Conservation (phyloP, 176 grass and related monocot genomes). For the Echinochloa phyllopogon region DNA sequence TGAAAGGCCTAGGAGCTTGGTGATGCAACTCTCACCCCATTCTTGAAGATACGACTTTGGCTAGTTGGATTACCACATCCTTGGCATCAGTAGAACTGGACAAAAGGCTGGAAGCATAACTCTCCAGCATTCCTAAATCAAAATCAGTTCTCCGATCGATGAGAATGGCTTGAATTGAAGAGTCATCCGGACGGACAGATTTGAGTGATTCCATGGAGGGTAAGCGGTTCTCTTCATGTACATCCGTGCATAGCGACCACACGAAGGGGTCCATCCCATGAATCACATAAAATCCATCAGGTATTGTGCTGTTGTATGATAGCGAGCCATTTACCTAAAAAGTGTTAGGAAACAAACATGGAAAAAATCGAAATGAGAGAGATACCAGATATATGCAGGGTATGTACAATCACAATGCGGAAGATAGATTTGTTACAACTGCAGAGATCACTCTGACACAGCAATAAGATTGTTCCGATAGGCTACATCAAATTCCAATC, state of each 20-base stretch:
- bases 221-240: slow-evolving; percentile 75
- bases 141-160: slow-evolving; percentile 74
- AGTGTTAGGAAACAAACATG: background rate
- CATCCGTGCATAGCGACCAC: slow-evolving; percentile 89
- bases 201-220: slow-evolving; percentile 76
- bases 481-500: background rate
- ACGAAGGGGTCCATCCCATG: slow-evolving; percentile 96
- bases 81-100: slow-evolving; percentile 59
- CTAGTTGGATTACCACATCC: slow-evolving; percentile 81
- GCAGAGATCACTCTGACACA: background rate
- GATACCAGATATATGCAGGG: background rate
- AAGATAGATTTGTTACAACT: background rate
- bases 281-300: slow-evolving; percentile 91
- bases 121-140: slow-evolving; percentile 70
- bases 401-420: background rate
- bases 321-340: slow-evolving; percentile 82
- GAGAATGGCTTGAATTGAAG: slow-evolving; percentile 73
- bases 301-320: slow-evolving; percentile 84
- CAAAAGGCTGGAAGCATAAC: slow-evolving; percentile 55
- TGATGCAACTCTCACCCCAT: slow-evolving; percentile 66
- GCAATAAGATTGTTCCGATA: background rate
- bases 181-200: slow-evolving; percentile 65
- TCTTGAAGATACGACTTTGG: slow-evolving; percentile 80
- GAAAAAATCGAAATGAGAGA: background rate
- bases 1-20: slow-evolving; percentile 15